Conservation (phyloP, 495 filamentous ascomycete genomes). For the Penicillium soppii region DNA sequence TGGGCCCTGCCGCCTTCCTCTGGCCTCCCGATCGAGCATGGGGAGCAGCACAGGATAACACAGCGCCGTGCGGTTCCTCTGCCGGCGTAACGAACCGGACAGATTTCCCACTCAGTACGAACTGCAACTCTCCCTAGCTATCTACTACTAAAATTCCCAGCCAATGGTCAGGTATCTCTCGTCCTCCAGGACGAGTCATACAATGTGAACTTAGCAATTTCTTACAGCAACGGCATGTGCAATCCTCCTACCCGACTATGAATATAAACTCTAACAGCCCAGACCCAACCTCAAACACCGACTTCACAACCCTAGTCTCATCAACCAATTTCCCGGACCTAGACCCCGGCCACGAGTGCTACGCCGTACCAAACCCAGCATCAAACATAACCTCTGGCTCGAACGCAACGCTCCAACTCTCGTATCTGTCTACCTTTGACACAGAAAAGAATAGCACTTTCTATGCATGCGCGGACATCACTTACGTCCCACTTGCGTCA, state of each 20-base stretch:
- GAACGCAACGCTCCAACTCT: constrained; percentile 53
- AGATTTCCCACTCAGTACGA: constrained; percentile 40
- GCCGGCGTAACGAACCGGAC: constrained; percentile 41
- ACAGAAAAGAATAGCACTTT: constrained; percentile 46
- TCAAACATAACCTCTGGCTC: constrained; percentile 33
- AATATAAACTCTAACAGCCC: constrained; percentile 1
- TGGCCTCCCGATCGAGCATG: constrained; percentile 51
- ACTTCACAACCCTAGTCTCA: constrained; percentile 42
- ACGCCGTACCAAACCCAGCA: constrained; percentile 42
- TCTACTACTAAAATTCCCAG: constrained; percentile 8
- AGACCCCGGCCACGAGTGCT: constrained; percentile 50
- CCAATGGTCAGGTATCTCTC: constrained; percentile 34
- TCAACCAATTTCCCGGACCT: constrained; percentile 27
- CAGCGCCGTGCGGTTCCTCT: constrained; percentile 45
- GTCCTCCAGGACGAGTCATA: constrained; percentile 46
- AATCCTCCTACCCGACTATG: neutral
- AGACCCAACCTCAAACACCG: constrained; percentile 42
- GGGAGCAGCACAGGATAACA: constrained; percentile 45
- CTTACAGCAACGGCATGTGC: constrained; percentile 45
- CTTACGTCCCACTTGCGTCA: constrained; percentile 37
- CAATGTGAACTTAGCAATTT: constrained; percentile 46
- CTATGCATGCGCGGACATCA: constrained; percentile 53
- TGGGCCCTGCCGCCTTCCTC: constrained; percentile 54
- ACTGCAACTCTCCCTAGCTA: neutral
- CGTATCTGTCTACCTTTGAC: constrained; percentile 46